These are phyloP conservation scores for Kandelia obovata DNA, from an alignment of 345 rosid genomes.

Conservation along the genomic window DNA sequence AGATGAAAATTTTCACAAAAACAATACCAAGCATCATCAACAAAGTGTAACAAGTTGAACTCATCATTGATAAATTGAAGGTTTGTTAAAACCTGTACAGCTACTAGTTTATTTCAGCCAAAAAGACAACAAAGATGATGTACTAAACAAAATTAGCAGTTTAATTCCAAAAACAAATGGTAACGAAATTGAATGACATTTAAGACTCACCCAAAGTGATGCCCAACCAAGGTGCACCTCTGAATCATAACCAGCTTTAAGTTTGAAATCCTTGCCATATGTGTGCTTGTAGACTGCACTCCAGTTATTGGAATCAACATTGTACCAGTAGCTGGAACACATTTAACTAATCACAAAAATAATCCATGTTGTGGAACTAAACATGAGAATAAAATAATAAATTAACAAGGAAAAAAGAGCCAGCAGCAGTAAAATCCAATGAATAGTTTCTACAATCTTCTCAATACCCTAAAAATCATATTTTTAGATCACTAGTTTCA, in stretches of 20 bases:
- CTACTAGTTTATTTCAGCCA: no score
- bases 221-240: conserved; percentile 90
- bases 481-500: not conserved
- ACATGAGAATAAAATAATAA: not conserved
- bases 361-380: not conserved
- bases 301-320: conserved; percentile 80
- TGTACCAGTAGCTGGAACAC: conserved; percentile 76
- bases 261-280: conserved; percentile 74
- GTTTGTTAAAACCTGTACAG: no score
- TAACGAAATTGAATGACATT: not conserved
- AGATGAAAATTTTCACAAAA: no score
- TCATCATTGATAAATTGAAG: no score
- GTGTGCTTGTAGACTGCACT: conserved; percentile 91
- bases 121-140: not conserved
- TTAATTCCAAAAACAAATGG: not conserved
- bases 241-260: conserved; percentile 95
- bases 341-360: not conserved
- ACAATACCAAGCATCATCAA: no score
- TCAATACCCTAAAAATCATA: not conserved
- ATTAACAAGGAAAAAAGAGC: not conserved
- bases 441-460: not conserved
- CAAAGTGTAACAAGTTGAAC: no score
- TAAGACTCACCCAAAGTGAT: conserved; percentile 76
- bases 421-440: not conserved
- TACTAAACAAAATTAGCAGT: not conserved